phyloP scores from a whole-genome alignment of 1,139 yeast species.

The Yamadazyma pseudoaaseri region DNA sequence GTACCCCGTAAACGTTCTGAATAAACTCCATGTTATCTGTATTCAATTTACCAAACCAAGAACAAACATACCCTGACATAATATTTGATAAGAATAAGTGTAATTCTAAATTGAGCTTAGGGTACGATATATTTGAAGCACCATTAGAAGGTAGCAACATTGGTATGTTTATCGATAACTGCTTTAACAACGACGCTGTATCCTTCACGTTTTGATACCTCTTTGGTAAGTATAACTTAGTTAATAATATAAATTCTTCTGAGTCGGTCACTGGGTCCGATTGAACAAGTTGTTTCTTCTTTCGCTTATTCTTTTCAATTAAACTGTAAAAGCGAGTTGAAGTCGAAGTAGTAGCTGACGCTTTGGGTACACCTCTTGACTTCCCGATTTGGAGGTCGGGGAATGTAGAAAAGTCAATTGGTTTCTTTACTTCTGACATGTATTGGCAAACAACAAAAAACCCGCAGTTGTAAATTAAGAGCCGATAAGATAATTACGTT shows the following conservation, averaged over 20 bases:
- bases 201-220: constrained; percentile 25
- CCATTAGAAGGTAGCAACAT: constrained; percentile 16
- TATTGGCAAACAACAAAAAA: too few species aligned
- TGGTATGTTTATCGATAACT: constrained; percentile 30
- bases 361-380: constrained; percentile 11
- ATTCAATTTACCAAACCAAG: constrained; percentile 45
- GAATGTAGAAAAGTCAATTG: constrained; percentile 4
- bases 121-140: constrained; percentile 14
- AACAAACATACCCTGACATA: constrained; percentile 31
- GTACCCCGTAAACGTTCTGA: constrained; percentile 25
- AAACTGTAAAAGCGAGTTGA: constrained; percentile 15
- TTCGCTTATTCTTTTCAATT: constrained; percentile 11
- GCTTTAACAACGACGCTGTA: constrained; percentile 15
- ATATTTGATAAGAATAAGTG: constrained; percentile 39
- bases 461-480: too few species aligned
- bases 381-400: constrained; percentile 3
- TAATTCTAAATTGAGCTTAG: constrained; percentile 31
- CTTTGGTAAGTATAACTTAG: constrained; percentile 34
- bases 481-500: too few species aligned
- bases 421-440: constrained; percentile 3
- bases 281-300: constrained; percentile 8
- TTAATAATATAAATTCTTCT: constrained; percentile 34
- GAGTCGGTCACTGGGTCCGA: constrained; percentile 14
- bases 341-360: constrained; percentile 18
- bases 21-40: constrained; percentile 40